Evolutionary conservation across 1,284 basidiomycete species (phyloP), one percentile per base, ranked within the genome.

Genomic region (Pseudomicrostroma phylloplanum): DNA sequence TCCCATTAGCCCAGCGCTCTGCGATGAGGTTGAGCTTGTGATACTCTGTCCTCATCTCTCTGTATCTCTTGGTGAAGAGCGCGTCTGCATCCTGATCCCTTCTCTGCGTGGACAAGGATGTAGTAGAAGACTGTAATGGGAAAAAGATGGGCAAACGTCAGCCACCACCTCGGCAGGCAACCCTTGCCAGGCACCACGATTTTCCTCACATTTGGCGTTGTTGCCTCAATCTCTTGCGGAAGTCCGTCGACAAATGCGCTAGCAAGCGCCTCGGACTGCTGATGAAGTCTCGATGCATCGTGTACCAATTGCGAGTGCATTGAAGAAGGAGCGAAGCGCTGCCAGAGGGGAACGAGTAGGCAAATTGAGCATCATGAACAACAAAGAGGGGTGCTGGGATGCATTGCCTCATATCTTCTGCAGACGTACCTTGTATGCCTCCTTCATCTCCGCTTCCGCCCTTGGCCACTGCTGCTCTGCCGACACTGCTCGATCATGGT

Each of bases 181-280:
- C 4, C 3, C 30, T 4, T 36, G 30, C 30, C 4, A 36, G 66
- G 56, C 36, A 59, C 55, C 12, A 65, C 19, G 15, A 8, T 2
- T 39, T 59, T 71, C 57, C 30, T 36, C 30, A 36, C 30, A 36
- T 36, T 36, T 36, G 30, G 30, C 30, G 30, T 36, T 3, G 30
- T 36, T 9, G 4, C 30, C 30, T 36, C 30, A 9, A 36, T 36
- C 4, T 36, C 30, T 3, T 4, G 30, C 30, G 30, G 30, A 3
- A 36, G 30, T 36, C 30, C 30, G 9, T 78, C 73, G 26, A 77
- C 72, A 59, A 67, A 78, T 15, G 73, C 72, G 46, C 70, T 74
- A 15, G 75, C 76, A n/a, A 78, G 48, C 2, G 65, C 58, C 40
- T 78, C 76, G 9, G 67, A 71, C 21, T 62, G 55, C 48, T 77